Percentiles rank a stretch among this genome's conserved stretches.
Conservation (phyloP, 1,139 yeast species). For the Zygosaccharomyces pseudobailii region DNA sequence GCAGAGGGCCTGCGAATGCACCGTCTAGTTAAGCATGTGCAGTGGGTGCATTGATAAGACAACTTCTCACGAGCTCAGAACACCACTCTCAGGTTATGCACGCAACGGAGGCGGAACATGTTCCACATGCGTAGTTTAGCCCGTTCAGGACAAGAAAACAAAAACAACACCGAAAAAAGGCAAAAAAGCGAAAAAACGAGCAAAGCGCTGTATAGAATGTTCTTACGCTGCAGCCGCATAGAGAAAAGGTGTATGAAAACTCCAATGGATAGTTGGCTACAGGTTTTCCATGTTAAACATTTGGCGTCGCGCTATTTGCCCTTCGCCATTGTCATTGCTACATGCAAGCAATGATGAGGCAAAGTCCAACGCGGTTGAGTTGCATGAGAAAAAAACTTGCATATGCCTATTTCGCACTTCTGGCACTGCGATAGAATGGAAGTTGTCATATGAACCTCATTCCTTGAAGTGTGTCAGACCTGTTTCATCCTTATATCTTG, state of each 20-base stretch:
- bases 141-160: no score
- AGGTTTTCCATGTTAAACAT: neutral
- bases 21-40: no score
- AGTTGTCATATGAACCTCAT: neutral
- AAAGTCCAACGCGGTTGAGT: neutral
- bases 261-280: no score
- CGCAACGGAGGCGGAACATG: no score
- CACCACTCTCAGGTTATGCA: no score
- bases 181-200: no score
- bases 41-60: no score
- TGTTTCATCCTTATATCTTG: neutral
- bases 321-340: neutral
- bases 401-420: neutral
- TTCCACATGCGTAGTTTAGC: no score
- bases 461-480: neutral
- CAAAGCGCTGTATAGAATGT: neutral
- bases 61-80: no score
- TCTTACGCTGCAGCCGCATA: neutral
- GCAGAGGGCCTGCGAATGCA: no score
- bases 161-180: no score
- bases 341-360: neutral
- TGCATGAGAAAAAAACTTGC: neutral
- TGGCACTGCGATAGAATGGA: neutral
- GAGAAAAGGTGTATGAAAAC: neutral
- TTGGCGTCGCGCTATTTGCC: neutral